Percentiles rank a stretch among this genome's conserved stretches.
These are phyloP conservation scores for Epithemia pelagica DNA, from an alignment of 108 stramenopile species.

Conservation along the genomic window DNA sequence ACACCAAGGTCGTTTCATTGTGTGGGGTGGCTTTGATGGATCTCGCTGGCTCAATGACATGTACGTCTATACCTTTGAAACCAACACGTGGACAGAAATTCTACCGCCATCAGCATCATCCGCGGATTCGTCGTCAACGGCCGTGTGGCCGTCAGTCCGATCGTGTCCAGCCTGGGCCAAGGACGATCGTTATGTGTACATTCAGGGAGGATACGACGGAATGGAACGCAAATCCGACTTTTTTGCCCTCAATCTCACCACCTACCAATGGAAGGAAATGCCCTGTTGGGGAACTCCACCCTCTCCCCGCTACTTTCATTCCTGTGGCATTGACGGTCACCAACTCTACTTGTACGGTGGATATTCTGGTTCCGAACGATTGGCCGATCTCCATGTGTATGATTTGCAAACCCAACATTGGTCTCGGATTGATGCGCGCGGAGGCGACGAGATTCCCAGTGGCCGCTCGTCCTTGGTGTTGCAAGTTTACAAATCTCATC, in stretches of 20 bases:
- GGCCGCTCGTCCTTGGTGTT: slow-evolving; percentile 88
- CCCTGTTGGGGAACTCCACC: slow-evolving; percentile 78
- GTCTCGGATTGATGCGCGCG: slow-evolving; percentile 56
- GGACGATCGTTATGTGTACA: slow-evolving; percentile 81
- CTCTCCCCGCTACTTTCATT: slow-evolving; percentile 89
- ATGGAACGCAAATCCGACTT: slow-evolving; percentile 89
- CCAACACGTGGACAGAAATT: slow-evolving; percentile 66
- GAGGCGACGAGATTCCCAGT: slow-evolving; percentile 62
- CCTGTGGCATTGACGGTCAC: slow-evolving; percentile 84
- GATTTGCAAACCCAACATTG: slow-evolving; percentile 67
- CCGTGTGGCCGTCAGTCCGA: slow-evolving; percentile 53
- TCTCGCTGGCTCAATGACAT: slow-evolving; percentile 81
- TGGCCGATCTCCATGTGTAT: slow-evolving; percentile 85
- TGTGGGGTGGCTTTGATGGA: slow-evolving; percentile 93
- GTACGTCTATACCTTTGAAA: slow-evolving; percentile 73
- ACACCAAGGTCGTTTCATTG: slow-evolving; percentile 78
- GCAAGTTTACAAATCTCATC: slow-evolving; percentile 79
- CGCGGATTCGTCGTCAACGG: slow-evolving; percentile 21
- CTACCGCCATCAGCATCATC: slow-evolving; percentile 8
- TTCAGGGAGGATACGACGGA: slow-evolving; percentile 87
- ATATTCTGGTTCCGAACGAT: slow-evolving; percentile 79
- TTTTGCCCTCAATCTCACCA: slow-evolving; percentile 79
- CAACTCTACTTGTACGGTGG: slow-evolving; percentile 89
- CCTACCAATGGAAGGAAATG: slow-evolving; percentile 85
- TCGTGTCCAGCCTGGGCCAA: slow-evolving; percentile 88